Conservation (phyloP, 768 basidiomycete species). For the Agrocybe praecox region DNA sequence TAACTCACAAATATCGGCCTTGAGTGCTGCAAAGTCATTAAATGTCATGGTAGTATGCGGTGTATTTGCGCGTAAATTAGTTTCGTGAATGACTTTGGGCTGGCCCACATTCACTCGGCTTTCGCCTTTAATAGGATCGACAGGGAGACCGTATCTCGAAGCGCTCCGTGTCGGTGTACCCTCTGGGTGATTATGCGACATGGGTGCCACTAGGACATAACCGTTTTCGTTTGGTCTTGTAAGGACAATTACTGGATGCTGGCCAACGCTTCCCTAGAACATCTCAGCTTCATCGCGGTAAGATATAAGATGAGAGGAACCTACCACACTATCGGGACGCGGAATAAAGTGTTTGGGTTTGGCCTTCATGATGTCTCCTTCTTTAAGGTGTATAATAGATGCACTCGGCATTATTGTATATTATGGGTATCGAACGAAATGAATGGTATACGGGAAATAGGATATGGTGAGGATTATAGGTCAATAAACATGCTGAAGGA, state of each 20-base stretch:
- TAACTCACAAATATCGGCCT: conserved; percentile 23
- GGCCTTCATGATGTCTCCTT: conserved; percentile 29
- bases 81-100: conserved; percentile 22
- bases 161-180: conserved; percentile 23
- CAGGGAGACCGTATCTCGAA: conserved; percentile 25
- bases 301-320: conserved; percentile 1
- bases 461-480: conserved; percentile 3
- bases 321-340: conserved; percentile 23
- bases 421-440: conserved; percentile 10
- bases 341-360: conserved; percentile 28
- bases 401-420: conserved; percentile 18
- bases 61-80: conserved; percentile 22
- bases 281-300: background rate
- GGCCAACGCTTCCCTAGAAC: conserved; percentile 24
- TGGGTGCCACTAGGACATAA: conserved; percentile 22
- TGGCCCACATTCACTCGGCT: conserved; percentile 25
- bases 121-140: conserved; percentile 27
- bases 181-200: conserved; percentile 26
- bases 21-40: conserved; percentile 19
- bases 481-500: conserved; percentile 9
- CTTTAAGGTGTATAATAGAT: conserved; percentile 9
- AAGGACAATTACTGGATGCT: conserved; percentile 26
- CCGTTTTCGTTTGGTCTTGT: conserved; percentile 20
- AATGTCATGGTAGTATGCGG: conserved; percentile 22
- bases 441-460: background rate